Base-by-base conservation (phyloP, 2,329 filamentous ascomycete genomes). In the Fonsecaea monophora region DNA sequence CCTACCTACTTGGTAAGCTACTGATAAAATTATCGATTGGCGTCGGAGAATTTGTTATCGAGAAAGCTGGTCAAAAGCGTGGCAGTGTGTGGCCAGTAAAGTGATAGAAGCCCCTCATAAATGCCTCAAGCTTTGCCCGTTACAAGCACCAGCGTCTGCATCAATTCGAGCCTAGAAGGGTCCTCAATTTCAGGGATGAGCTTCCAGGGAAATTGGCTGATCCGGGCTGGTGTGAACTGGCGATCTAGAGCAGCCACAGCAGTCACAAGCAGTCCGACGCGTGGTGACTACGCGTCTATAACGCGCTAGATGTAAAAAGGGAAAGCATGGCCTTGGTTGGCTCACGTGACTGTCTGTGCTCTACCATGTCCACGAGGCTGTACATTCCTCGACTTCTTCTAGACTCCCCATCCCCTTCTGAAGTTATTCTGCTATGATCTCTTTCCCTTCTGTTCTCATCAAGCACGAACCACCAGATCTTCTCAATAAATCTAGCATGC, bases 1-100 rank as follows among this genome's bases (percentile, higher is more conserved):
- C 25, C 25, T 25, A 25, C 25, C 25, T 25, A 25, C 25, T 25
- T 25, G 25, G 25, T 25, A 54, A 37, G 45, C 59, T 61, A 53
- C 45, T 35, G 25, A 62, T 55, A 62, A 42, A 42, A 55, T 8
- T 56, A 42, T 62, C 60, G 60, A 62, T 60, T 66, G 56, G 60
- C 59, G 57, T 50, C 67, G 67, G 67, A 67, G 60, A 66, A 59
- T 69, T 69, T 53, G 48, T 50, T 54, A 60, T 67, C 45, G 21
- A 50, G 25, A 48, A 10, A 34, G 53, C 59, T 62, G 54, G 53
- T 59, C 40, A 25, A 25, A 38, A 53, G 45, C 25, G 25, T 25
- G 25, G 25, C 25, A 25, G 25, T 25, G 3, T n/a, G 12, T 13
- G 42, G 21, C 40, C 40, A 35, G 38, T 34, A 5, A 25, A 60